A percentile compares a stretch with the other conserved stretches of the same genome.
phyloP scores from a whole-genome alignment of 208 protist genomes.

The Tritrichomonas musculus region DNA sequence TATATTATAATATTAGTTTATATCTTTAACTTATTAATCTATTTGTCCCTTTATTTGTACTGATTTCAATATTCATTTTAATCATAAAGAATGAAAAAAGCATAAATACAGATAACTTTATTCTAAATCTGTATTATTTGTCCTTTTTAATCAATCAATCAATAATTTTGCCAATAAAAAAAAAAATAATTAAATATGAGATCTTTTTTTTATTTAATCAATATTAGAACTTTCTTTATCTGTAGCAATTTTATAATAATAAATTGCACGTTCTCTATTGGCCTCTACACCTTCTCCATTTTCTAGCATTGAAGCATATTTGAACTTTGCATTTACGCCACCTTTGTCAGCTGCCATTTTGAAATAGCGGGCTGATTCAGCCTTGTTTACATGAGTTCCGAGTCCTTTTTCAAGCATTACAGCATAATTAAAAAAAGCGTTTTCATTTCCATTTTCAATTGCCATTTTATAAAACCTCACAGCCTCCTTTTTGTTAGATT shows the following conservation, averaged over 20 bases:
- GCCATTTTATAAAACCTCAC: neutral
- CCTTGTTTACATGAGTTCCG: neutral
- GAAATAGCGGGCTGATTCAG: neutral
- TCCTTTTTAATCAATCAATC: too few species aligned
- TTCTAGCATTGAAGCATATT: neutral
- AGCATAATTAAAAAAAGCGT: neutral
- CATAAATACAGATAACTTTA: too few species aligned
- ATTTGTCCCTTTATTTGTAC: too few species aligned
- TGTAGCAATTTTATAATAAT: neutral
- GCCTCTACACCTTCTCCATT: neutral
- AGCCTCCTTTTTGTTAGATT: neutral
- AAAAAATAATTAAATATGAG: too few species aligned
- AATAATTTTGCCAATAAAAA: too few species aligned
- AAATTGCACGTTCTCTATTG: neutral
- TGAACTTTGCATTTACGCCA: neutral
- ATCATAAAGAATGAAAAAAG: too few species aligned
- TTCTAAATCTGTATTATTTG: too few species aligned
- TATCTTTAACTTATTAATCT: too few species aligned
- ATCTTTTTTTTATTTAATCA: too few species aligned
- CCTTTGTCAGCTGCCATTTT: conserved; percentile 7
- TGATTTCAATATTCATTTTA: too few species aligned
- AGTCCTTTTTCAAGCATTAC: neutral
- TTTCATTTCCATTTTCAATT: neutral
- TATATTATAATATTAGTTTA: too few species aligned
- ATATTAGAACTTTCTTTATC: too few species aligned